Conservation (phyloP, 805 yeast genomes). For the Cyberlindnera nakhonratchasimensis region DNA sequence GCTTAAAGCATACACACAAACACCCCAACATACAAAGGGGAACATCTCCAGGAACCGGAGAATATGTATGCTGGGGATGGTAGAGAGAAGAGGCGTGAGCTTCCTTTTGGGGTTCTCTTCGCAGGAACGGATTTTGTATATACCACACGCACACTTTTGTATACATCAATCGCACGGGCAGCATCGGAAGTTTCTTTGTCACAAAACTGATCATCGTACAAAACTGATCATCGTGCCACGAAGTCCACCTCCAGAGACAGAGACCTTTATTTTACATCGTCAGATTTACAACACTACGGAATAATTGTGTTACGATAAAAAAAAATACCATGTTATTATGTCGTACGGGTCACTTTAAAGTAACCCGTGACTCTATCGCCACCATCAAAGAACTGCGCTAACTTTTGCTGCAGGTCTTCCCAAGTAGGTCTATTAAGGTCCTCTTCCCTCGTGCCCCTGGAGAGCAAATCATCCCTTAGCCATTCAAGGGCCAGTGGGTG, state of each 20-base stretch:
- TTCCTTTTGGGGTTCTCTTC: no score
- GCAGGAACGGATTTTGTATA: no score
- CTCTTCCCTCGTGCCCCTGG: conserved; percentile 41
- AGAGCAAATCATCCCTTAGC: conserved; percentile 50
- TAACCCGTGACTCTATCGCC: conserved; percentile 43
- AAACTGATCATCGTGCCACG: background rate
- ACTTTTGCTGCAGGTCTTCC: conserved; percentile 49
- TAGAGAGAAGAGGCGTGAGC: no score
- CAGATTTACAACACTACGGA: background rate
- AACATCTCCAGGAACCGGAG: no score
- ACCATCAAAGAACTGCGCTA: conserved; percentile 42
- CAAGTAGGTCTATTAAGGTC: conserved; percentile 49
- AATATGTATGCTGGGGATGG: no score
- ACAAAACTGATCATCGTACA: background rate
- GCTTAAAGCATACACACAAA: no score
- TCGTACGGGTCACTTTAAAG: conserved; percentile 46
- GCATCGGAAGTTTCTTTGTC: background rate
- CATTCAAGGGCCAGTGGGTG: conserved; percentile 74
- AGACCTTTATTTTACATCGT: background rate
- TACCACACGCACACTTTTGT: no score
- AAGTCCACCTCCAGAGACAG: no score
- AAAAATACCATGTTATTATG: no score
- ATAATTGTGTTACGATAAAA: background rate
- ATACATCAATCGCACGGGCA: no score
- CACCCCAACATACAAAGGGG: no score